These are phyloP conservation scores for Clonostachys sp. DNA, from an alignment of 2,329 filamentous ascomycete species.

Conservation along the genomic window DNA sequence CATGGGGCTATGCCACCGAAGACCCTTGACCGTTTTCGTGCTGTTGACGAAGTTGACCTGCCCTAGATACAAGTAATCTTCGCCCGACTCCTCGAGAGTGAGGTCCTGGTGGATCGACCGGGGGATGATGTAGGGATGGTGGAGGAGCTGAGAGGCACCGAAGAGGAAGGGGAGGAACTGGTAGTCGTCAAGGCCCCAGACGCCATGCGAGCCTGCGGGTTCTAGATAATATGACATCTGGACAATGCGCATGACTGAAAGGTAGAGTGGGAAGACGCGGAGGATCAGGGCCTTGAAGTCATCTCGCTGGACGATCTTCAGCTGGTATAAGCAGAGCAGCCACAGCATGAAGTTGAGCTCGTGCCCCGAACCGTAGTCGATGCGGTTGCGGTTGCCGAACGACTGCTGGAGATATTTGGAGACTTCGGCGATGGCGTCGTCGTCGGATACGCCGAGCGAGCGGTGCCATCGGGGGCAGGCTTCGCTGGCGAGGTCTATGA, in stretches of 20 bases:
- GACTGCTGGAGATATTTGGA: slow-evolving; percentile 77
- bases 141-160: slow-evolving; percentile 82
- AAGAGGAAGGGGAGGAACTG: slow-evolving; percentile 96
- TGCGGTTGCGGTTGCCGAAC: slow-evolving; percentile 80
- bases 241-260: slow-evolving; percentile 79
- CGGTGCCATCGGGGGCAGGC: slow-evolving; percentile 59
- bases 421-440: slow-evolving; percentile 57
- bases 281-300: slow-evolving; percentile 59
- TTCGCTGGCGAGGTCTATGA: slow-evolving; percentile 65
- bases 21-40: slow-evolving; percentile 90
- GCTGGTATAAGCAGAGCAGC: slow-evolving; percentile 88
- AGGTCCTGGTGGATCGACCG: slow-evolving; percentile 83
- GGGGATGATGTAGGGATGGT: slow-evolving; percentile 77
- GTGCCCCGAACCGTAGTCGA: slow-evolving; percentile 96
- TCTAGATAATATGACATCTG: slow-evolving; percentile 96
- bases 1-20: slow-evolving; percentile 98
- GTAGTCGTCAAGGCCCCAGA: slow-evolving; percentile 97
- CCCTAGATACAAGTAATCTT: slow-evolving; percentile 84
- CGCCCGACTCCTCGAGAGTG: slow-evolving; percentile 78
- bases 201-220: slow-evolving; percentile 92
- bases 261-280: slow-evolving; percentile 75
- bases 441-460: slow-evolving; percentile 45
- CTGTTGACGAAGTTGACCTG: slow-evolving; percentile 93
- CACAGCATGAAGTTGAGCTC: slow-evolving; percentile 97
- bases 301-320: slow-evolving; percentile 49